Conservation (phyloP, 805 yeast species). For the Zygoascus bituminiphila region DNA sequence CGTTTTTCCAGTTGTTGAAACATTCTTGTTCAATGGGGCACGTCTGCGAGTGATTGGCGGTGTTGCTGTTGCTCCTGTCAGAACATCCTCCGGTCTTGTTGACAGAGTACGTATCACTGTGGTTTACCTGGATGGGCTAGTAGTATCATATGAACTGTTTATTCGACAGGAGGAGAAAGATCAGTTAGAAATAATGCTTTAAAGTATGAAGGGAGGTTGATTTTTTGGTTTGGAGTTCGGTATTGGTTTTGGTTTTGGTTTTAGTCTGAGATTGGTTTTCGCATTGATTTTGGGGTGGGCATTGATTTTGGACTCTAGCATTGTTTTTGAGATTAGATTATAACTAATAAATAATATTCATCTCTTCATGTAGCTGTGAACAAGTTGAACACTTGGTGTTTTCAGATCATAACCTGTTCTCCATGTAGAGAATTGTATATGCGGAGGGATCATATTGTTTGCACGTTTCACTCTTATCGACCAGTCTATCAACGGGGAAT, state of each 20-base stretch:
- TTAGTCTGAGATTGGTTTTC: neutral
- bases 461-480: neutral
- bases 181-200: neutral
- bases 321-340: neutral
- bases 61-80: slow-evolving; percentile 11
- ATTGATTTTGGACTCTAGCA: no score
- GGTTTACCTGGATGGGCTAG: slow-evolving; percentile 14
- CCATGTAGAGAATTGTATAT: slow-evolving; percentile 2
- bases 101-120: slow-evolving; percentile 7
- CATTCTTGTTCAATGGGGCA: slow-evolving; percentile 6
- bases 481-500: slow-evolving; percentile 3
- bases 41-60: slow-evolving; percentile 11
- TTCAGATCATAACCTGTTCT: neutral
- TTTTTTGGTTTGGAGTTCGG: no score
- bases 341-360: neutral
- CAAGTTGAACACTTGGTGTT: slow-evolving; percentile 16
- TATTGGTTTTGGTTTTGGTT: no score
- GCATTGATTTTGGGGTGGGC: no score
- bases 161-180: neutral
- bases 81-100: neutral
- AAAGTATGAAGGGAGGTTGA: no score
- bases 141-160: slow-evolving; percentile 7
- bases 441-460: neutral
- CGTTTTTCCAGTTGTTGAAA: slow-evolving; percentile 18
- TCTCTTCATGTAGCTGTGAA: slow-evolving; percentile 1